Percentiles rank a stretch among this genome's conserved stretches.
Conservation (phyloP, 108 stramenopile genomes). For the Skeletonema costatum region DNA sequence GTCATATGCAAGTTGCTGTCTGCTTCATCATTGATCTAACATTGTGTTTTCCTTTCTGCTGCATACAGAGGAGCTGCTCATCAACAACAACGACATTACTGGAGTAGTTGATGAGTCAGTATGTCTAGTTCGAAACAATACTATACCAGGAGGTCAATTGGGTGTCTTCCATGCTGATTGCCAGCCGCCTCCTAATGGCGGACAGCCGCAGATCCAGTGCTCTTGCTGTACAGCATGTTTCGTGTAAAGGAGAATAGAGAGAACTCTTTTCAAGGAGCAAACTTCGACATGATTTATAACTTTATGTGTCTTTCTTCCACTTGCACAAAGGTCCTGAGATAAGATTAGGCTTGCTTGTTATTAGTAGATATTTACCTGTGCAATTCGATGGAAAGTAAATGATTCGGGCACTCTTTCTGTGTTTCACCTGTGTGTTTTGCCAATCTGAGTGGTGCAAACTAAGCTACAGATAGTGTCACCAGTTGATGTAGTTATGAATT, state of each 20-base stretch:
- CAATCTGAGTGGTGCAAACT: no score
- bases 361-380: background rate
- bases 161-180: slow-evolving; percentile 49
- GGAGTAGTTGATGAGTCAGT: slow-evolving; percentile 42
- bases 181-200: slow-evolving; percentile 38
- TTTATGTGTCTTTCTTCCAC: background rate
- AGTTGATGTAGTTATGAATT: no score
- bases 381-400: background rate
- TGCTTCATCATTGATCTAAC: background rate
- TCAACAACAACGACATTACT: slow-evolving; percentile 47
- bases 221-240: slow-evolving; percentile 52
- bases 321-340: background rate
- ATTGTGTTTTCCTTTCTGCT: background rate
- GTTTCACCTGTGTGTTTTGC: no score
- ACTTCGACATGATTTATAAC: background rate
- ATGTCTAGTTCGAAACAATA: slow-evolving; percentile 43
- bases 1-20: background rate
- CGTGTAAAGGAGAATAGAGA: slow-evolving; percentile 14
- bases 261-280: background rate
- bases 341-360: background rate
- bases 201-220: slow-evolving; percentile 40
- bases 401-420: no score
- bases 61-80: slow-evolving; percentile 43
- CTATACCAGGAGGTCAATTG: slow-evolving; percentile 33
- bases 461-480: no score